Percentiles rank a stretch among this genome's conserved stretches.
phyloP scores from a whole-genome alignment of 345 rosid species.

The Citrus unshiu region DNA sequence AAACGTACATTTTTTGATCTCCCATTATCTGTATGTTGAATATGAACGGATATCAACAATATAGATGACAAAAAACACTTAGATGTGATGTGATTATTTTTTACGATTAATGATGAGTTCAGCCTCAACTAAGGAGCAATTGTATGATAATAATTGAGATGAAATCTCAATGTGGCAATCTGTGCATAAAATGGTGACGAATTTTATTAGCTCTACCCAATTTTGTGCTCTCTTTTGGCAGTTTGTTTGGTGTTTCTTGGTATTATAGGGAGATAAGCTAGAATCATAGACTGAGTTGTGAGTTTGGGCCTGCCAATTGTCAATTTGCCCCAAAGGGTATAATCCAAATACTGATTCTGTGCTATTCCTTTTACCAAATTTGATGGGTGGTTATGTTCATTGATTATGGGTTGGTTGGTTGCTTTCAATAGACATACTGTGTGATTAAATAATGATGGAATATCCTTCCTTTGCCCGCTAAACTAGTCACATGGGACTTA shows the following conservation, averaged over 20 bases:
- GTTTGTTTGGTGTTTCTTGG: neutral
- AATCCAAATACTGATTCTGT: neutral
- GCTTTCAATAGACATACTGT: neutral
- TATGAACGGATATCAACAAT: no score
- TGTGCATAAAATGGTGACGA: neutral
- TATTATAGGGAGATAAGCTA: neutral
- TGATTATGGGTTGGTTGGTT: neutral
- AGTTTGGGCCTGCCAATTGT: neutral
- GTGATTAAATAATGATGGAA: neutral
- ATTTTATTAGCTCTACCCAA: neutral
- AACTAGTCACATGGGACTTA: no score
- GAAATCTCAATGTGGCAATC: neutral
- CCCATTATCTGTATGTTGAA: no score
- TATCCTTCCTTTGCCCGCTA: neutral
- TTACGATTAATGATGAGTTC: neutral
- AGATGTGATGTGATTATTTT: neutral
- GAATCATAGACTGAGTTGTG: neutral
- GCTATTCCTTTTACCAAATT: neutral
- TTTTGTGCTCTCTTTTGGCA: neutral
- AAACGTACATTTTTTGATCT: rapidly evolving
- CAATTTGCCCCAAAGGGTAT: neutral
- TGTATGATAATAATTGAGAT: neutral
- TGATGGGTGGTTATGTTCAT: neutral
- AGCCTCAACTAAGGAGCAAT: neutral
- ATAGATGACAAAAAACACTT: neutral